Evolutionary conservation across 805 yeast species (phyloP).

Genomic region (Metschnikowia reukaufii): DNA sequence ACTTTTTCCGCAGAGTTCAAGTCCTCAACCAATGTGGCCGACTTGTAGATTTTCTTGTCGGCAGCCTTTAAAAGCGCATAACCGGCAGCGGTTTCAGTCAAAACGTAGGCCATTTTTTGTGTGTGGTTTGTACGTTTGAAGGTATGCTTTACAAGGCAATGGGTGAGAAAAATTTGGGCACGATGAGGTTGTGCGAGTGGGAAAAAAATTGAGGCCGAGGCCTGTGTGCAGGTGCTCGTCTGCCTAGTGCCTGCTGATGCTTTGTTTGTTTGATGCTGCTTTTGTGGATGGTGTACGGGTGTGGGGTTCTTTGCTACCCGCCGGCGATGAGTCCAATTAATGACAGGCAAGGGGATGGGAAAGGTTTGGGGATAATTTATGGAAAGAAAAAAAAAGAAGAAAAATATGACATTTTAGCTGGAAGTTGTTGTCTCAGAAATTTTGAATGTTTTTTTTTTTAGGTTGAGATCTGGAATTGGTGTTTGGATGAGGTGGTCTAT

Average conservation of each 20-base stretch:
- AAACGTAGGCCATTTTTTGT: conserved; percentile 72
- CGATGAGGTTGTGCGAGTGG: conserved; percentile 17
- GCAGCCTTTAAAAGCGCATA: conserved; percentile 96
- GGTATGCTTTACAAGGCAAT: no score
- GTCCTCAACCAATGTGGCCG: conserved; percentile 69
- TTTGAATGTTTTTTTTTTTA: no score
- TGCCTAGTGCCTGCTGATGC: not conserved
- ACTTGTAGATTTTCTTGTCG: conserved; percentile 94
- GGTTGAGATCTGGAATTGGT: no score
- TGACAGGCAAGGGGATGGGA: no score
- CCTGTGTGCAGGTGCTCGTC: conserved; percentile 2
- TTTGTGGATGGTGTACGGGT: not conserved
- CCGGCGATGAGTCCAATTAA: no score
- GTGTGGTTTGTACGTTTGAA: no score
- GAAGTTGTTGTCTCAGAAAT: no score
- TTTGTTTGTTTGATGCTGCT: not conserved
- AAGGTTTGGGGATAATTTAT: no score
- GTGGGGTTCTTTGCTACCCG: no score
- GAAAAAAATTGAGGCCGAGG: not conserved
- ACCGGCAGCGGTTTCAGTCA: conserved; percentile 98
- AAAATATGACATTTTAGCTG: no score
- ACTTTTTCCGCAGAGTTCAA: conserved; percentile 82
- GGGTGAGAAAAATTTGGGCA: conserved; percentile 12
- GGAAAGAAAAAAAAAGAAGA: no score
- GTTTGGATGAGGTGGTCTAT: no score